These are phyloP conservation scores for Pelargonium citronellum DNA, from an alignment of 441 rosid species.

Conservation along the genomic window DNA sequence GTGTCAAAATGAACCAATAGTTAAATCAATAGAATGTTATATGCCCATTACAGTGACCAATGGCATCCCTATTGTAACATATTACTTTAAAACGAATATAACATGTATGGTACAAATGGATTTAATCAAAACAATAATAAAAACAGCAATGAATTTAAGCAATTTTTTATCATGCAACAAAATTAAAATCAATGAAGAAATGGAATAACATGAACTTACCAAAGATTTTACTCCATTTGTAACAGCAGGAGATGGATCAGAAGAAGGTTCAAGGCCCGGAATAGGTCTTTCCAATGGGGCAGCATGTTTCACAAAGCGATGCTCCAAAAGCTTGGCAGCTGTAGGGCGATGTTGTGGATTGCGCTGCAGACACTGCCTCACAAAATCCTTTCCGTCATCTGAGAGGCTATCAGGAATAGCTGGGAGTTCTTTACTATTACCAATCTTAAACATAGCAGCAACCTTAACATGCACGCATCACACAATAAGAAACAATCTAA, in stretches of 20 bases:
- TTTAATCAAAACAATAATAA: slow-evolving; percentile 10
- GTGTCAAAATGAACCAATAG: not conserved
- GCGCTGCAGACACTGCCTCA: slow-evolving; percentile 71
- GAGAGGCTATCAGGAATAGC: slow-evolving; percentile 83
- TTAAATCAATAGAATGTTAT: not conserved
- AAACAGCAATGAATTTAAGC: slow-evolving; percentile 2
- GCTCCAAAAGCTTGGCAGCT: slow-evolving; percentile 73
- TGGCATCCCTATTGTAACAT: not conserved
- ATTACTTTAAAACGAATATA: not conserved
- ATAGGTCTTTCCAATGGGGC: slow-evolving; percentile 56
- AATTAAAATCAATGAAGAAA: slow-evolving; percentile 1
- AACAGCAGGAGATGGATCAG: slow-evolving; percentile 30
- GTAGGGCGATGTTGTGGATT: slow-evolving; percentile 76
- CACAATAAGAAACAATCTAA: slow-evolving; percentile 6
- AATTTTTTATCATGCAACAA: slow-evolving; percentile 1
- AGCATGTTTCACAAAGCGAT: slow-evolving; percentile 68
- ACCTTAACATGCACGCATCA: slow-evolving; percentile 33
- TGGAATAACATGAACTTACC: slow-evolving; percentile 36
- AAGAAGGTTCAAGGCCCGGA: slow-evolving; percentile 28
- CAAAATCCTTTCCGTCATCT: slow-evolving; percentile 84
- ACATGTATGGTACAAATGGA: slow-evolving; percentile 5
- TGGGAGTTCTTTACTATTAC: slow-evolving; percentile 97
- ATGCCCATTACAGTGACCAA: slow-evolving; percentile 1
- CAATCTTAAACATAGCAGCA: slow-evolving; percentile 95
- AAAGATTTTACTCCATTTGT: slow-evolving; percentile 33